Evolutionary conservation across 208 protist genomes (phyloP).

Genomic region (Crithidia bombi): DNA sequence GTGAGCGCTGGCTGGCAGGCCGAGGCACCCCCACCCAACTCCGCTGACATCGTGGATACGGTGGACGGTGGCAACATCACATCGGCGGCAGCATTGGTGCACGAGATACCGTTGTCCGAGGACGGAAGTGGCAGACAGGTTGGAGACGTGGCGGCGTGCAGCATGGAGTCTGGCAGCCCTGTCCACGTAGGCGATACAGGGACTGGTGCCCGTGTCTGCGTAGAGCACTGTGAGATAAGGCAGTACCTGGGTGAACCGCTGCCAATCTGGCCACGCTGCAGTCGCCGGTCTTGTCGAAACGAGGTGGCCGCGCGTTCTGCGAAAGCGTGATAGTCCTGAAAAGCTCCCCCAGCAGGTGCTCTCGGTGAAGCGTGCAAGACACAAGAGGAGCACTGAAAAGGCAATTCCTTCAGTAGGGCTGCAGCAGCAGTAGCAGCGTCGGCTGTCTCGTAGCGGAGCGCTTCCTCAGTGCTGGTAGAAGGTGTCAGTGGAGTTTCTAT

Average conservation of each 20-base stretch:
- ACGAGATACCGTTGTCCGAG: conserved; percentile 1
- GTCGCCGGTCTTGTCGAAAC: conserved; percentile 36
- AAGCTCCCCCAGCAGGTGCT: neutral
- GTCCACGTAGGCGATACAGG: conserved; percentile 9
- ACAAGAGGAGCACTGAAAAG: neutral
- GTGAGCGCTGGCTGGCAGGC: conserved; percentile 35
- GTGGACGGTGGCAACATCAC: too few relatives aligned
- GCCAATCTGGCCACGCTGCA: conserved; percentile 19
- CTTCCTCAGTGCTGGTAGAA: too few relatives aligned
- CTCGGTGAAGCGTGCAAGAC: conserved; percentile 4
- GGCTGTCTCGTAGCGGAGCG: neutral
- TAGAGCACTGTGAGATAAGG: too few relatives aligned
- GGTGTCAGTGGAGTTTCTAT: too few relatives aligned
- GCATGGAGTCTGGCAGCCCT: conserved; percentile 13
- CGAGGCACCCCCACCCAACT: neutral
- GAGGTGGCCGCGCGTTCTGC: conserved; percentile 32
- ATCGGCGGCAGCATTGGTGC: neutral
- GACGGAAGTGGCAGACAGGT: neutral
- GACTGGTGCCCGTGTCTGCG: neutral
- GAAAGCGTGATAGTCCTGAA: conserved; percentile 18
- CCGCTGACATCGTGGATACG: neutral
- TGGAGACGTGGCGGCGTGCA: conserved; percentile 7
- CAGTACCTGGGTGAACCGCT: too few relatives aligned
- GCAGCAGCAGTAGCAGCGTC: neutral
- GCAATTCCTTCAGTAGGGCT: neutral